Base-by-base conservation (phyloP, 1,139 yeast genomes). In the Diutina pseudorugosa region DNA sequence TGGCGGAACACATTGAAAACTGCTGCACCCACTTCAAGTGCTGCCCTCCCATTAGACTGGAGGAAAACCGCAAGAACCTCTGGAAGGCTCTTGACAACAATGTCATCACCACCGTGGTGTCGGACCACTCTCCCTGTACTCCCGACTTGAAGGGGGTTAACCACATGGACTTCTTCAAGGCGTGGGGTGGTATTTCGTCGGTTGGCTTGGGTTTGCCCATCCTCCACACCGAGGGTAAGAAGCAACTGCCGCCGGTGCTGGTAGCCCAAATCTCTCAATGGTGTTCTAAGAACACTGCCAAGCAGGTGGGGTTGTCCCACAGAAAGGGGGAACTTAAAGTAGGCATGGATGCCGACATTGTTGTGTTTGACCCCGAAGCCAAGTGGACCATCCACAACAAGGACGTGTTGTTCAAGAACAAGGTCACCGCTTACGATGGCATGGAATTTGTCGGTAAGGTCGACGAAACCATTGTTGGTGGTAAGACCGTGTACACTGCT, bases 101-200 rank as follows among this genome's bases (percentile, higher is more conserved):
- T 41, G 71, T 82, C 45, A 83, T 91, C 57, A 78, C 87, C n/a
- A 82, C 96, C 1, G 94, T 90, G 11, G 97, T 91, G 2, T 85
- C 95, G 14, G 98, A 91, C 64, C 98, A 91, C 68, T 88, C 96
- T 2, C 98, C 97, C 6, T 91, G 98, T 68, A 88, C 96, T 0
- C 96, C 97, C 0, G 89, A 88, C 57, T 72, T 91, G 60, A 91
- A 90, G 65, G 85, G 85, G 23, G 72, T 90, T 54, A 85, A 82
- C 30, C 76, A 80, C 54, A 97, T 97, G 51, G 95, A 91, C 64
- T 91, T 90, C 65, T 82, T 89, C 65, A 79, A 82, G 50, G 96
- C 97, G 2, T 91, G 97, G 98, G 98, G 97, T 51, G 98, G 97
- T n/a, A 89, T 91, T 52, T 78, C 95, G 2, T 86, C 96, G 1